These are phyloP conservation scores for Scytalidium lignicola DNA, from an alignment of 2,329 filamentous ascomycete genomes.

Conservation along the genomic window DNA sequence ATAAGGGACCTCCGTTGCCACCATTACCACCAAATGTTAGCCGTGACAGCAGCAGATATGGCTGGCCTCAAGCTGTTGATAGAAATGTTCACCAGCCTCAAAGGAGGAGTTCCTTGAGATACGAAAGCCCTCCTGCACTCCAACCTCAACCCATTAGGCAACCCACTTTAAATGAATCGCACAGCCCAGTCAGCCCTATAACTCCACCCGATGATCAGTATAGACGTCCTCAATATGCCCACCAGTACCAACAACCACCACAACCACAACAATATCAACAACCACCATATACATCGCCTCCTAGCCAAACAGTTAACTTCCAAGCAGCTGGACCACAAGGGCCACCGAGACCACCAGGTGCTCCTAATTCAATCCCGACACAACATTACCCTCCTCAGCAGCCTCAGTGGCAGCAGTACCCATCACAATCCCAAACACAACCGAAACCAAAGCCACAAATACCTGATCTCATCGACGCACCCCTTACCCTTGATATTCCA, in stretches of 20 bases:
- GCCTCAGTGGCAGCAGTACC: conserved; percentile 21
- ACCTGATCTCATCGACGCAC: conserved; percentile 49
- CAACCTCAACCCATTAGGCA: conserved; percentile 25
- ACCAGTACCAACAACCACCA: conserved; percentile 17
- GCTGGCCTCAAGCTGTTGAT: conserved; percentile 11
- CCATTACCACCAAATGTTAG: conserved; percentile 22
- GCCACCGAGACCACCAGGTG: conserved; percentile 10
- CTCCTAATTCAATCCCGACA: conserved; percentile 1
- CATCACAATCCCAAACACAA: conserved; percentile 28
- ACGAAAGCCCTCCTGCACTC: conserved; percentile 22
- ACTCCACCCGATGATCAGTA: conserved; percentile 16
- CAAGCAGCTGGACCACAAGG: conserved; percentile 13
- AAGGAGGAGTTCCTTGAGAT: conserved; percentile 26
- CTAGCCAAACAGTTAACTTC: not conserved
- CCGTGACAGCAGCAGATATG: conserved; percentile 16
- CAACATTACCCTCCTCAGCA: conserved; percentile 14
- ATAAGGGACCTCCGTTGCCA: conserved; percentile 27
- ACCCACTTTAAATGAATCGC: conserved; percentile 10
- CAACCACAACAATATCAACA: conserved; percentile 8
- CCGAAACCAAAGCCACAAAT: conserved; percentile 24
- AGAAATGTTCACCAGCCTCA: conserved; percentile 22
- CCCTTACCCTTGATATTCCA: conserved; percentile 46
- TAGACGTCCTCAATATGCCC: conserved; percentile 12
- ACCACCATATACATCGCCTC: conserved; percentile 7
- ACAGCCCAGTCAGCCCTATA: conserved; percentile 24